Base-by-base conservation (phyloP, 495 filamentous ascomycete species). In the Aspergillus haitiensis region DNA sequence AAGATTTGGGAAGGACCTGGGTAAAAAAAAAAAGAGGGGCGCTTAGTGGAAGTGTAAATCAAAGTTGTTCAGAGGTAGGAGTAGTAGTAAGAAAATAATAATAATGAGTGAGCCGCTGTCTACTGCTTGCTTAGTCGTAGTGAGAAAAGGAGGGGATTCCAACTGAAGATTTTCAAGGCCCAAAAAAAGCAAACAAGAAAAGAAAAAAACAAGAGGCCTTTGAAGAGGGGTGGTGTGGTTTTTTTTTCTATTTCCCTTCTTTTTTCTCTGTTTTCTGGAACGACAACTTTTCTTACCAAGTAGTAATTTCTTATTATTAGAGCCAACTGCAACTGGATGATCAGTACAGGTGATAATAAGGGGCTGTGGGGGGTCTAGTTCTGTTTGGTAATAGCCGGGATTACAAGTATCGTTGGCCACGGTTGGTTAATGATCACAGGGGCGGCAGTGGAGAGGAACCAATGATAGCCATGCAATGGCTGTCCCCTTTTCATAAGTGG, bases 151-250 rank as follows among this genome's bases (percentile, higher is more conserved):
- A 65, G 64, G 57, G 51, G 44, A 9, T 4, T 47, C 44, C n/a
- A 3, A 21, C 44, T 47, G 44, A 7, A 10, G 44, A 47, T 27
- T 27, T 27, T 27, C 21, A 27, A 27, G 21, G 58, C 44, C 27
- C 50, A 60, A 52, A 61, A 52, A 62, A 66, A 65, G 57, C 63
- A 67, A 67, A 65, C 56, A 63, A 56, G 65, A 72, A 72, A 60
- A 60, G 59, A 57, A 64, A 69, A 65, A 65, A 60, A n/a, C n/a
- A 61, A 54, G 34, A 35, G 32, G 21, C 6, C 18, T 47, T 12
- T 36, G 44, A 54, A 42, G 32, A 42, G 42, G 56, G 42, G 46
- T 15, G 9, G 39, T 33, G 21, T 27, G n/a, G n/a, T 27, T 27
- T 27, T 27, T 27, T 27, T 27, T 27, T 27, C 3, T 27, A 1